A percentile compares a stretch with the other conserved stretches of the same genome.
Conservation (phyloP, 129 eudicot species). For the Saussurea involucrata region DNA sequence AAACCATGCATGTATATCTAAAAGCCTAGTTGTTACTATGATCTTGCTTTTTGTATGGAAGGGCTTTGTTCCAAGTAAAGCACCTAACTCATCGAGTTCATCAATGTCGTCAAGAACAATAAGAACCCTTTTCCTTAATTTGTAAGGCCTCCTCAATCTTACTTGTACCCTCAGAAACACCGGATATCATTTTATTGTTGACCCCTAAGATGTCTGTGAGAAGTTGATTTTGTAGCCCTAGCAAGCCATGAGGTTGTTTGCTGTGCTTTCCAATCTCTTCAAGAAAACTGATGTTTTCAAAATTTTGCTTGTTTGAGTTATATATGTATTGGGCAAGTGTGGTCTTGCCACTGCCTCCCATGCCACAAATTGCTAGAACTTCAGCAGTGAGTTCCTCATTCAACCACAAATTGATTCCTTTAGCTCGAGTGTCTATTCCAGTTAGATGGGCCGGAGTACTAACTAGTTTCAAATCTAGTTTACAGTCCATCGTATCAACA, state of each 20-base stretch:
- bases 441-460: conserved; percentile 11
- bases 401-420: conserved; percentile 12
- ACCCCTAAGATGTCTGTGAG: conserved; percentile 1
- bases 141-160: not conserved
- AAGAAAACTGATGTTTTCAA: not conserved
- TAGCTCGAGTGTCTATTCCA: conserved; percentile 3
- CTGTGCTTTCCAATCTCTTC: conserved; percentile 12
- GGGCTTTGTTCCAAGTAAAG: not conserved
- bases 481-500: not conserved
- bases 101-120: conserved; percentile 15
- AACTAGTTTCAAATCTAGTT: conserved; percentile 7
- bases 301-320: conserved; percentile 3
- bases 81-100: not conserved
- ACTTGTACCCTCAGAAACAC: conserved; percentile 5
- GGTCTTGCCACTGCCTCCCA: conserved; percentile 42
- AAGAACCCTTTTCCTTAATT: not conserved
- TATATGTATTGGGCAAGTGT: conserved; percentile 10
- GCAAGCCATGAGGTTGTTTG: not conserved
- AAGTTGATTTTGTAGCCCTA: conserved; percentile 2
- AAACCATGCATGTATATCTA: conserved; percentile 1
- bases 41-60: conserved; percentile 4
- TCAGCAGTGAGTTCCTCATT: not conserved
- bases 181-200: not conserved
- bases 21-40: conserved; percentile 17
- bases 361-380: conserved; percentile 18